Base-by-base conservation (phyloP, 495 filamentous ascomycete genomes). In the Durotheca rogersii region DNA sequence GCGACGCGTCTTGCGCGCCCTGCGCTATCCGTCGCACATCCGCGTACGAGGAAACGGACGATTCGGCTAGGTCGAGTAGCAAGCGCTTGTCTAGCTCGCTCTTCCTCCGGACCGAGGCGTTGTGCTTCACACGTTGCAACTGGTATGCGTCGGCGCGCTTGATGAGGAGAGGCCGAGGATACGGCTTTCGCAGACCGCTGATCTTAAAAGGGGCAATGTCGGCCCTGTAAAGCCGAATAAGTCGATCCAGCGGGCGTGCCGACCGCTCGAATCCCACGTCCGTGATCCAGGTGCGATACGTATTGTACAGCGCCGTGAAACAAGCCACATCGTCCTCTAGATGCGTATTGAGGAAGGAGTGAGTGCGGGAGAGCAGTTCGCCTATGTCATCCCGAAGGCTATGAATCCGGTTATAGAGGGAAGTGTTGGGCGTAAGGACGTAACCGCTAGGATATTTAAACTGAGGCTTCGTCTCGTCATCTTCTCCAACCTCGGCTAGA, bases 241-340 rank as follows among this genome's bases (percentile, higher is more conserved):
- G 82, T 17, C 94, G 78, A 61, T 99, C 93, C 20, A 99, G 72
- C 7, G 93, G 88, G 64, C 96, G 94, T 4, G 93, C 92, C 6
- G 90, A 95, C 47, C 93, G 76, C 62, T 99, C 93, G 48, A 96
- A 94, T 14, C 94, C 94, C 35, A 97, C 90, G 58, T 99, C 93
- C 6, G 94, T 86, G 60, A 99, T 96, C 89, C 90, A 99, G n/a
- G 86, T 90, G 11, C 87, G 75, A 67, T 95, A 99, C 1, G 93
- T 86, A 17, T 83, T 88, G 66, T 96, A 99, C 7, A 99, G 66
- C 17, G 90, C 81, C 23, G 87, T 94, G 68, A 97, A 99, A 69
- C 90, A 96, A 1, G 88, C 80, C 7, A 99, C 93, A 61, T 97
- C 93, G 64, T 99, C 93, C 65, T 96, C 86, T 65, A 96, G 91